A percentile compares a stretch with the other conserved stretches of the same genome.
phyloP scores from a whole-genome alignment of 2,329 filamentous ascomycete species.

The Blastomyces gilchristii region DNA sequence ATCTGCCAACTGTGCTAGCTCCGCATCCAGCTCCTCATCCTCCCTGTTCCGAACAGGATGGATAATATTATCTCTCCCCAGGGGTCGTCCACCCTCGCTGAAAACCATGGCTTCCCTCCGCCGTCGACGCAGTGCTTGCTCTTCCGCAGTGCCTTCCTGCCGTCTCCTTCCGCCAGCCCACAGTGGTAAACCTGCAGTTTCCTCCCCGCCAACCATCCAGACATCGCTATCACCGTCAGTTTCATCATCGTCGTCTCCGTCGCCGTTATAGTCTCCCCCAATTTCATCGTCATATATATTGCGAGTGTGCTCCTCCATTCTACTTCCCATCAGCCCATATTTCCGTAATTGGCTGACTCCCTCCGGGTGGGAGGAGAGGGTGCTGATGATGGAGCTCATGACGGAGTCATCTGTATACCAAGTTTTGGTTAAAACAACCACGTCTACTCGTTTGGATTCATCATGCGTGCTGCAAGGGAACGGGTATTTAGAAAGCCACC shows the following conservation, averaged over 20 bases:
- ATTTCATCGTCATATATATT: slow-evolving; percentile 21
- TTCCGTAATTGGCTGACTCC: slow-evolving; percentile 34
- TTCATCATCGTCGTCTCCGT: slow-evolving; percentile 30
- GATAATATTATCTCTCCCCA: slow-evolving; percentile 69
- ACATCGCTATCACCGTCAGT: slow-evolving; percentile 40
- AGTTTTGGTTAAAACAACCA: slow-evolving; percentile 32
- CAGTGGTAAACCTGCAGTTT: slow-evolving; percentile 37
- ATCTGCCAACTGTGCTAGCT: slow-evolving; percentile 14
- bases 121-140: slow-evolving; percentile 62
- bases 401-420: slow-evolving; percentile 35
- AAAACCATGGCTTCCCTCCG: slow-evolving; percentile 84
- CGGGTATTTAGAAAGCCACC: slow-evolving; percentile 63
- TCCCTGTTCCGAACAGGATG: slow-evolving; percentile 40
- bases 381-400: slow-evolving; percentile 36
- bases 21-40: slow-evolving; percentile 11
- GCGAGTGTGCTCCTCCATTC: slow-evolving; percentile 25
- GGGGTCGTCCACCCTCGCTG: slow-evolving; percentile 68
- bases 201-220: slow-evolving; percentile 44
- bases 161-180: slow-evolving; percentile 25
- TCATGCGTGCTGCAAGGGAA: slow-evolving; percentile 51
- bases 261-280: slow-evolving; percentile 43
- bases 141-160: slow-evolving; percentile 33
- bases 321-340: slow-evolving; percentile 34
- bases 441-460: slow-evolving; percentile 36
- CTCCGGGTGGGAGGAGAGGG: slow-evolving; percentile 29